Evolutionary conservation across 2,329 filamentous ascomycete species (phyloP), one percentile per base, ranked within the genome.

Genomic region (Rhynchosporium agropyri): DNA sequence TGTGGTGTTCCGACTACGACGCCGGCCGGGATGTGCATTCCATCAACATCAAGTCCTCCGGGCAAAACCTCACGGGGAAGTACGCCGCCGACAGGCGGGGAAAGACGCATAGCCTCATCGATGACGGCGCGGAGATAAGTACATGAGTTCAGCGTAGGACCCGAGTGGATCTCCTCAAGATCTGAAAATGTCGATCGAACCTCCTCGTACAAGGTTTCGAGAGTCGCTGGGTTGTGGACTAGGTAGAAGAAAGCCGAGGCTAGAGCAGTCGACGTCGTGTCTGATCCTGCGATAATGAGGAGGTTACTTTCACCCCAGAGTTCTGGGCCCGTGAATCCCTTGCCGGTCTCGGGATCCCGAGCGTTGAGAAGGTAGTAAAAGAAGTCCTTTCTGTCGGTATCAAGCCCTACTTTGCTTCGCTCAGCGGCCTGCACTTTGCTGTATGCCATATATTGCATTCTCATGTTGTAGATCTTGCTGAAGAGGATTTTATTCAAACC

Each of bases 301-400:
- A 71, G 61, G 40, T 68, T 70, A 20, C 65, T 65, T 29, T 71
- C 70, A 10, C 64, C 67, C 62, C 64, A 65, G 7, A 71, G 62
- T 31, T 69, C 73, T 2, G 79, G 74, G 54, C 76, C 78, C 3
- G 67, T 66, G 36, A 76, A 75, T 4, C 68, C 68, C 33, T 68
- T 73, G 55, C 87, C 88, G 0, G 87, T 89, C 71, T 90, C 87
- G 8, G 88, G 88, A 67, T 91, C 89, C 51, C 83, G 83, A 6
- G 89, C 87, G 71, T 87, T 87, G 64, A 91, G 81, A 12, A 91
- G 82, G 74, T 91, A 87, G 76, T 90, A 86, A 78, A 91, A 90
- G 78, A 67, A 67, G 42, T 67, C 66, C 28, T 67, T 67, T 40
- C 88, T 69, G 85, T 86, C 54, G 83, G 68, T 69, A 20, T 86